A percentile compares a stretch with the other conserved stretches of the same genome.
Conservation (phyloP, 2,329 filamentous ascomycete species). For the Aspergillus aculeatus region DNA sequence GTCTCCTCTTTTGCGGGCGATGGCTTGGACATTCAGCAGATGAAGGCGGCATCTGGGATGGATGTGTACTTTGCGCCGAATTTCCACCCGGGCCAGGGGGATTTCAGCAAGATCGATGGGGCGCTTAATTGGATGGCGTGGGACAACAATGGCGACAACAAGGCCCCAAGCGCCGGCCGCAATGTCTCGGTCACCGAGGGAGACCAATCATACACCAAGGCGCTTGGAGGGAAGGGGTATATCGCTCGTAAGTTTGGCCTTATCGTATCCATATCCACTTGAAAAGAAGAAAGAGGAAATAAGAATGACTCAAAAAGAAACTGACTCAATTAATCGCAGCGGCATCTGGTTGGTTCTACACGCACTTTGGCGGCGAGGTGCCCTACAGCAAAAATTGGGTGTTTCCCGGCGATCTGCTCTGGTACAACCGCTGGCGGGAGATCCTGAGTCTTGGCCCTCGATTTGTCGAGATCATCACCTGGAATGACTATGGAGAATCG, state of each 20-base stretch:
- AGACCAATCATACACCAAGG: conserved; percentile 36
- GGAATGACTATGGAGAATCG: conserved; percentile 57
- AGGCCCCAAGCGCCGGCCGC: conserved; percentile 46
- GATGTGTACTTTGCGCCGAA: conserved; percentile 53
- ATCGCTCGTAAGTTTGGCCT: conserved; percentile 43
- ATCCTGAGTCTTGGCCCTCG: conserved; percentile 48
- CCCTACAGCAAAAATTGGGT: conserved; percentile 55
- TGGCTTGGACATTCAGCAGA: conserved; percentile 44
- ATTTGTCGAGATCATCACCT: conserved; percentile 51
- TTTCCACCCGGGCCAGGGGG: conserved; percentile 45
- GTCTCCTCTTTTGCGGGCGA: conserved; percentile 56
- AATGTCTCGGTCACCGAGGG: conserved; percentile 43
- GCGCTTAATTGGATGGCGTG: conserved; percentile 49
- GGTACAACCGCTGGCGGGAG: conserved; percentile 45
- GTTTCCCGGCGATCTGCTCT: conserved; percentile 46
- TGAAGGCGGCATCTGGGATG: conserved; percentile 45
- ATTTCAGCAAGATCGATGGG: conserved; percentile 42
- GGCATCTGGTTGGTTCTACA: conserved; percentile 53
- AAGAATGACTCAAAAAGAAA: background rate
- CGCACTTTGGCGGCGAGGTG: conserved; percentile 48
- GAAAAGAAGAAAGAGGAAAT: too few species aligned
- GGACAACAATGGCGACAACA: conserved; percentile 47
- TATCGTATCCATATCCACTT: background rate
- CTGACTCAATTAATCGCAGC: conserved; percentile 23
- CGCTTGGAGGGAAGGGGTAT: conserved; percentile 46